Evolutionary conservation across 106 monocot genomes (phyloP).

Genomic region (Phalaenopsis equestris): DNA sequence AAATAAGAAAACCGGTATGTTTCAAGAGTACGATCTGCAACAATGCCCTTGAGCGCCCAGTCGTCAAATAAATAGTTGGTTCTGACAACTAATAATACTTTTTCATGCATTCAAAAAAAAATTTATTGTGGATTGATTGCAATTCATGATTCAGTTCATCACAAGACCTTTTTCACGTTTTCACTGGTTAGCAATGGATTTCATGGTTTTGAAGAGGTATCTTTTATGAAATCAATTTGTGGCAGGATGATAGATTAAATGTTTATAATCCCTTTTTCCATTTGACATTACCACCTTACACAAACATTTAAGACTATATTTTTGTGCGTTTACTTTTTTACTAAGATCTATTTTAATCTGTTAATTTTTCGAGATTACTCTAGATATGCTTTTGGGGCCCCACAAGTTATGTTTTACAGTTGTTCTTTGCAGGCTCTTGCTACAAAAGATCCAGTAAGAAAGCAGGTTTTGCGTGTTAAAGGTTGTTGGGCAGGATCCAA

Average conservation of each 20-base stretch:
- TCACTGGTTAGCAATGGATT: neutral
- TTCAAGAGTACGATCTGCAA: too few relatives aligned
- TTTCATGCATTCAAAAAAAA: neutral
- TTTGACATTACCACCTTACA: neutral
- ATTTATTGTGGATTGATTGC: neutral
- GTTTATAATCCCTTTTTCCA: neutral
- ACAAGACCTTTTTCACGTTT: neutral
- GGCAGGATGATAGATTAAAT: neutral
- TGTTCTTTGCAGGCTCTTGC: constrained; percentile 56
- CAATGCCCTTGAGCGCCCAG: neutral
- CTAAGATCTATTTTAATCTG: neutral
- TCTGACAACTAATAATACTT: neutral
- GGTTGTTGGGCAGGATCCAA: constrained; percentile 95
- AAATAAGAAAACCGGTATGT: too few relatives aligned
- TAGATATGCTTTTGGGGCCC: neutral
- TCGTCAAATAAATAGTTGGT: neutral
- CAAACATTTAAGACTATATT: neutral
- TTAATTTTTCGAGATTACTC: neutral
- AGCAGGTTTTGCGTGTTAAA: constrained; percentile 87
- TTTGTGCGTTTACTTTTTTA: neutral
- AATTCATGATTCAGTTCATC: neutral
- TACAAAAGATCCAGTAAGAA: constrained; percentile 78
- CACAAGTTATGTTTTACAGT: neutral
- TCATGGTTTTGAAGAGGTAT: neutral
- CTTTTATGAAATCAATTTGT: neutral